These are phyloP conservation scores for Miamiensis avidus DNA, from an alignment of 169 alveolate species.

Conservation along the genomic window DNA sequence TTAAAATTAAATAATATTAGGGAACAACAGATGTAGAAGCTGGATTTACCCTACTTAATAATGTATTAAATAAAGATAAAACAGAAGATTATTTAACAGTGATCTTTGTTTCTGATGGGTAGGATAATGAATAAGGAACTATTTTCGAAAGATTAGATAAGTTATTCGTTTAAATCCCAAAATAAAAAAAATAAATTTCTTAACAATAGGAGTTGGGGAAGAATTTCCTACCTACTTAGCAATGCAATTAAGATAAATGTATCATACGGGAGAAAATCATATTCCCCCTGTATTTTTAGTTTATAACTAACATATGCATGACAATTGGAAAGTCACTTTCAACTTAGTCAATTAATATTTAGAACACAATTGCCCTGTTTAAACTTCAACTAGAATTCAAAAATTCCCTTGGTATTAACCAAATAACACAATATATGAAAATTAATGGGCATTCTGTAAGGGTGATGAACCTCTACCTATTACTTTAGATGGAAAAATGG, in stretches of 20 bases:
- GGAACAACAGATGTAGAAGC: neutral
- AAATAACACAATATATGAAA: neutral
- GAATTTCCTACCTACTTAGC: neutral
- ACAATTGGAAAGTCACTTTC: neutral
- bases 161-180: neutral
- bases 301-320: neutral
- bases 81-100: neutral
- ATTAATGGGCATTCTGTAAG: neutral
- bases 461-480: neutral
- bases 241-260: neutral
- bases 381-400: neutral
- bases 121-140: neutral
- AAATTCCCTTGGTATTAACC: neutral
- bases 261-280: neutral
- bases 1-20: no score
- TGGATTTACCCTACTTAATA: neutral
- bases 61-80: neutral
- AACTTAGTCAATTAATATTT: neutral
- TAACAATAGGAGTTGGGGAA: neutral
- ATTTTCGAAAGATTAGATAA: neutral
- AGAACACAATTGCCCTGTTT: neutral
- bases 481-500: neutral
- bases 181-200: neutral
- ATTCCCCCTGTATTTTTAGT: neutral
- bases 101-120: neutral